Conservation (phyloP, 139 green algal genomes). For the Coccomyxa sp. region DNA sequence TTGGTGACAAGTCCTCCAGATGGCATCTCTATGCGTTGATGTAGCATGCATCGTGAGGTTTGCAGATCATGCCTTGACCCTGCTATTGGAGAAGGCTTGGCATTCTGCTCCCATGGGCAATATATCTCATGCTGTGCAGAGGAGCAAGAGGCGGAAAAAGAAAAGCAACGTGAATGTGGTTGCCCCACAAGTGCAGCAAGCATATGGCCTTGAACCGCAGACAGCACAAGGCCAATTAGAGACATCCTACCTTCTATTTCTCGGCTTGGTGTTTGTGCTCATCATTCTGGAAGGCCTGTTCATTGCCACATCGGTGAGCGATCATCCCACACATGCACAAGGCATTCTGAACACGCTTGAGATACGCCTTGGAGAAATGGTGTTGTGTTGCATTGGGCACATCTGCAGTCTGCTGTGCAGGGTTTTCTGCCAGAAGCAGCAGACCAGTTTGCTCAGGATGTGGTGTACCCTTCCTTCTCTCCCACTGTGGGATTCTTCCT, state of each 20-base stretch:
- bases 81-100: neutral
- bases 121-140: conserved; percentile 4
- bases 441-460: conserved; percentile 44
- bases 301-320: conserved; percentile 26
- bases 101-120: neutral
- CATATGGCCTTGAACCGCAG: conserved; percentile 29
- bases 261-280: conserved; percentile 36
- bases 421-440: conserved; percentile 52
- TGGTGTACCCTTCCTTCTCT: conserved; percentile 53
- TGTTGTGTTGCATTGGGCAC: too few species aligned
- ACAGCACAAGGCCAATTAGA: conserved; percentile 20
- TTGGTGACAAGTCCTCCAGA: conserved; percentile 1
- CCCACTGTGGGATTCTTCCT: conserved; percentile 54
- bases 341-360: neutral
- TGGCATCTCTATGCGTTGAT: neutral
- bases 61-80: neutral
- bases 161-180: neutral
- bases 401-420: conserved; percentile 13
- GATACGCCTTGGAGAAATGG: neutral
- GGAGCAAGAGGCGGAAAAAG: conserved; percentile 9
- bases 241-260: conserved; percentile 12
- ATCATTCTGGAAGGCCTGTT: conserved; percentile 45
- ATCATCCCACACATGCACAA: neutral
- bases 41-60: neutral
- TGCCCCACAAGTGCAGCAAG: conserved; percentile 8